Evolutionary conservation across 2,329 filamentous ascomycete species (phyloP).

Genomic region (Shiraia sp.): DNA sequence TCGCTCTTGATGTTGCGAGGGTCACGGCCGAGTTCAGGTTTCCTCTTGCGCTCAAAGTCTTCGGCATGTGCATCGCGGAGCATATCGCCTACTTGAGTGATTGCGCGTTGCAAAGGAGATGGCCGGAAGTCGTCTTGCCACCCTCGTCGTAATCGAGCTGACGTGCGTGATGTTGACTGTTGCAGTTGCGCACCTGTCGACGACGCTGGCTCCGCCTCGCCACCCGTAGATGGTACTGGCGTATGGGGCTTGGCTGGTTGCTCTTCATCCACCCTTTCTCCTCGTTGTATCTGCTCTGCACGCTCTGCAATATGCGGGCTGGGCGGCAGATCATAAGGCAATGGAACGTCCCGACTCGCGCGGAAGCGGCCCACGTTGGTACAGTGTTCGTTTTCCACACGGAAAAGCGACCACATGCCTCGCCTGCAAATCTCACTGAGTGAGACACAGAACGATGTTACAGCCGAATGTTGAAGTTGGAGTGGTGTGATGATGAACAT

Average conservation of each 20-base stretch:
- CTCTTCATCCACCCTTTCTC: constrained; percentile 35
- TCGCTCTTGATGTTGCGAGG: constrained; percentile 38
- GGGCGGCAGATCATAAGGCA: constrained; percentile 69
- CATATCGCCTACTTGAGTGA: constrained; percentile 65
- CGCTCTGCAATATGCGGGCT: constrained; percentile 12
- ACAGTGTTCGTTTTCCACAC: constrained; percentile 97
- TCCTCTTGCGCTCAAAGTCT: constrained; percentile 84
- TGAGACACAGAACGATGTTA: constrained; percentile 78
- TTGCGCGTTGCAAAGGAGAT: constrained; percentile 46
- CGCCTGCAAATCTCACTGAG: constrained; percentile 81
- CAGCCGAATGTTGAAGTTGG: constrained; percentile 78
- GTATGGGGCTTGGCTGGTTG: constrained; percentile 14
- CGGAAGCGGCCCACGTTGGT: constrained; percentile 81
- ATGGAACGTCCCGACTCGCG: constrained; percentile 81
- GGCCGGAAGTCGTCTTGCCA: constrained; percentile 21
- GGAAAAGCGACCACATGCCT: constrained; percentile 89
- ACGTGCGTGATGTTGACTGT: constrained; percentile 15
- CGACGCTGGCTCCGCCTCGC: neutral
- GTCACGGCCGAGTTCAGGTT: constrained; percentile 49
- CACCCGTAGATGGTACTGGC: constrained; percentile 17
- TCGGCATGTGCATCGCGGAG: constrained; percentile 83
- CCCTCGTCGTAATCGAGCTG: constrained; percentile 23
- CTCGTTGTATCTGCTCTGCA: constrained; percentile 7
- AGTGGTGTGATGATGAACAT: constrained; percentile 85
- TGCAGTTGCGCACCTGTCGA: constrained; percentile 4